Conservation (phyloP, 441 rosid genomes). For the Brassica hybrid region DNA sequence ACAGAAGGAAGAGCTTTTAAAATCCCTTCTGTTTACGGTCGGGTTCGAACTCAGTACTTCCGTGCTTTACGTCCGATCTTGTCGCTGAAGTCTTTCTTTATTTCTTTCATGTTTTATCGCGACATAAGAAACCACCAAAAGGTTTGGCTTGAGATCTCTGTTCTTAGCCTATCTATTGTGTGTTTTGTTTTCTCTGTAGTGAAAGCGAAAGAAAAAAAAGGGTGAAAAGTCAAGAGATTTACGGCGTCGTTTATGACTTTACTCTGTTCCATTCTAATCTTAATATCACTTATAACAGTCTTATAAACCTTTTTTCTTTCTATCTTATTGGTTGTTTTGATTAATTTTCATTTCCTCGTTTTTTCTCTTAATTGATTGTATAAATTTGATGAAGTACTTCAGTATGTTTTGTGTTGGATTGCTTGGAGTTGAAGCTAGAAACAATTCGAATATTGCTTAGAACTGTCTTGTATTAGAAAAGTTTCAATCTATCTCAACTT, state of each 20-base stretch:
- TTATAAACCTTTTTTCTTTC: background rate
- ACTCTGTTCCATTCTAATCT: slow-evolving; percentile 26
- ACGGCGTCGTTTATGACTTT: slow-evolving; percentile 32
- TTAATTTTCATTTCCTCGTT: background rate
- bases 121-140: slow-evolving; percentile 48
- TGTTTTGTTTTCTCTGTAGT: background rate
- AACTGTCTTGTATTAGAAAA: background rate
- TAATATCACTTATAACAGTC: slow-evolving; percentile 6
- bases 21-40: slow-evolving; percentile 29
- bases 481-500: background rate
- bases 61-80: slow-evolving; percentile 31
- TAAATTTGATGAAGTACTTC: slow-evolving; percentile 10
- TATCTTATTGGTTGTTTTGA: slow-evolving; percentile 4
- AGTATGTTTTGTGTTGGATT: slow-evolving; percentile 2
- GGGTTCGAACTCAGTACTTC: slow-evolving; percentile 32
- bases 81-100: slow-evolving; percentile 31
- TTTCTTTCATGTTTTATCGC: slow-evolving; percentile 46
- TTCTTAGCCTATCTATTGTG: slow-evolving; percentile 4
- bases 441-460: slow-evolving; percentile 15
- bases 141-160: slow-evolving; percentile 44
- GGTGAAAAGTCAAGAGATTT: slow-evolving; percentile 6
- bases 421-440: slow-evolving; percentile 33
- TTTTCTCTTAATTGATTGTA: background rate
- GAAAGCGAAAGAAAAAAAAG: background rate
- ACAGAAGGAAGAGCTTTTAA: slow-evolving; percentile 38